Percentiles rank a stretch among this genome's conserved stretches.
Conservation (phyloP, 1,284 basidiomycete genomes). For the Puccinia triticina region DNA sequence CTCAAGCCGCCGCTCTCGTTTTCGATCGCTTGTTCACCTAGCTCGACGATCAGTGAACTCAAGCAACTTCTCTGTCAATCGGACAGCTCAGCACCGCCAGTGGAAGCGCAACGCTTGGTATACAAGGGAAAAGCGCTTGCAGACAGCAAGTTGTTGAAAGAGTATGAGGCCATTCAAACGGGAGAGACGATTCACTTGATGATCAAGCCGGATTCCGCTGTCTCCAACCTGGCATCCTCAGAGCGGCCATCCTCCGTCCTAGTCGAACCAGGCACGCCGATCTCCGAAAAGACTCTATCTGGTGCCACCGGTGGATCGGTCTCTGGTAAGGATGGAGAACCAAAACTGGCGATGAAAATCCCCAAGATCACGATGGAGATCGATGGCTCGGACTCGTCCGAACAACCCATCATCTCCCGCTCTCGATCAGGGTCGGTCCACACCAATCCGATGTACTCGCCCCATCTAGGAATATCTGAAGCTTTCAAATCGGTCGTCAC, state of each 20-base stretch:
- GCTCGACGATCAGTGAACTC: constrained; percentile 76
- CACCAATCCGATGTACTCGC: constrained; percentile 52
- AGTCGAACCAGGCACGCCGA: constrained; percentile 38
- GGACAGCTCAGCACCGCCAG: constrained; percentile 67
- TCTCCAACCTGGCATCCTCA: constrained; percentile 62
- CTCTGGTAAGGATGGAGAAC: constrained; percentile 25
- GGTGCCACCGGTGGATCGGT: neutral
- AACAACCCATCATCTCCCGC: constrained; percentile 45
- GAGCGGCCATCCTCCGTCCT: constrained; percentile 57
- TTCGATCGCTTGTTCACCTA: constrained; percentile 70
- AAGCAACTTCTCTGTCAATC: constrained; percentile 72
- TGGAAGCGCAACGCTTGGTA: constrained; percentile 76
- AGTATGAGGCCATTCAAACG: constrained; percentile 74
- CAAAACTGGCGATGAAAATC: constrained; percentile 41
- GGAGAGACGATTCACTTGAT: constrained; percentile 80
- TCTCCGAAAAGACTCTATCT: constrained; percentile 16
- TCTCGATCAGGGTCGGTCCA: constrained; percentile 52
- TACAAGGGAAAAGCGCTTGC: constrained; percentile 88
- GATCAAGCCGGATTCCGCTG: constrained; percentile 67
- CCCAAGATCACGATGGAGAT: constrained; percentile 42
- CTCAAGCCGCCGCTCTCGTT: constrained; percentile 79
- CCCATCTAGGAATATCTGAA: constrained; percentile 47
- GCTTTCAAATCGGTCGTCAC: constrained; percentile 51
- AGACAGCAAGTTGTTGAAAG: constrained; percentile 80
- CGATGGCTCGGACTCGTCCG: constrained; percentile 29